A percentile compares a stretch with the other conserved stretches of the same genome.
Conservation (phyloP, 169 alveolate genomes). For the Cystoisospora suis region DNA sequence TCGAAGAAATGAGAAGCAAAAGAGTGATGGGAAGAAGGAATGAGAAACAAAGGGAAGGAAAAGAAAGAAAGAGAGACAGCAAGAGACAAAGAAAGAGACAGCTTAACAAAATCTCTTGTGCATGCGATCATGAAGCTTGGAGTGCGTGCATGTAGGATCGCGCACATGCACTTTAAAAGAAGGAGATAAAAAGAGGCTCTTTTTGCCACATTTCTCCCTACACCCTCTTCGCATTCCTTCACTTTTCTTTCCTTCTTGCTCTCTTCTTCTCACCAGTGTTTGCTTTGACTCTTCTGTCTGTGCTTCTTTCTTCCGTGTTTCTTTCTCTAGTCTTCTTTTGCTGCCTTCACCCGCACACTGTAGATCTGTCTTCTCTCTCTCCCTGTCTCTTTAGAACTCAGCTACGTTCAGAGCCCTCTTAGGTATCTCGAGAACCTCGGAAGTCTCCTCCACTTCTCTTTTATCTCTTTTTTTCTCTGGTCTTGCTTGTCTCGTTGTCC, state of each 20-base stretch:
- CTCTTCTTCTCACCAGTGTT: background rate
- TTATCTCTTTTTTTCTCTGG: too few relatives aligned
- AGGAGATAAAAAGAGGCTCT: background rate
- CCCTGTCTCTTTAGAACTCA: background rate
- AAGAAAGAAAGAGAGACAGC: background rate
- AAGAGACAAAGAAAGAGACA: background rate
- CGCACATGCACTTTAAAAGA: background rate
- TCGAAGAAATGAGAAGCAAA: background rate
- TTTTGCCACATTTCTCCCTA: background rate
- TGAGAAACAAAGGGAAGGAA: background rate
- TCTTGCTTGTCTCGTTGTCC: too few relatives aligned
- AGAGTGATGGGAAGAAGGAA: background rate
- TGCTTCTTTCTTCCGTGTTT: background rate
- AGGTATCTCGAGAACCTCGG: too few relatives aligned
- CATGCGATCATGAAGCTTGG: background rate
- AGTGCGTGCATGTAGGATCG: background rate
- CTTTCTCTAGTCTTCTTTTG: background rate
- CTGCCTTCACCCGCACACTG: background rate
- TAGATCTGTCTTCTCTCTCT: background rate
- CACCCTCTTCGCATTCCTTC: background rate
- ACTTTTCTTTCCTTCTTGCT: background rate
- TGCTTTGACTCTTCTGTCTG: background rate
- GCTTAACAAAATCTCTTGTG: background rate
- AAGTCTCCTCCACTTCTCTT: too few relatives aligned
- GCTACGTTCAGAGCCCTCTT: too few relatives aligned